Evolutionary conservation across 805 yeast species (phyloP).

Genomic region (Kockiozyma suomiensis): DNA sequence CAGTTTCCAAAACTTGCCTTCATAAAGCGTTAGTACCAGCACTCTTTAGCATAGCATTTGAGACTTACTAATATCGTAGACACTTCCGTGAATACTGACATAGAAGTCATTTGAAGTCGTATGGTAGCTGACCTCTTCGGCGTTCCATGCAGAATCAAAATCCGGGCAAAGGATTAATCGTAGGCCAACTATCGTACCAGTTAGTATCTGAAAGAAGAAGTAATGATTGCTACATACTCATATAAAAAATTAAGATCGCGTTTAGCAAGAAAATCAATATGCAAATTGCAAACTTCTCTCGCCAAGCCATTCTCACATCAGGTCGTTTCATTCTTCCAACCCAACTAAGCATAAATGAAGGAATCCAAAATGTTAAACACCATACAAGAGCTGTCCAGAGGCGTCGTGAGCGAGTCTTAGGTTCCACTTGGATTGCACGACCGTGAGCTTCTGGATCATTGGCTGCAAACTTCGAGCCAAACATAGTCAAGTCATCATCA

Average conservation of each 20-base stretch:
- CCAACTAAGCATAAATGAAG: conserved; percentile 42
- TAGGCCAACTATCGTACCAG: conserved; percentile 37
- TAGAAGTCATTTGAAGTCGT: conserved; percentile 45
- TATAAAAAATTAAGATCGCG: conserved; percentile 47
- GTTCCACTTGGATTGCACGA: conserved; percentile 40
- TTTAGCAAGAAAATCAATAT: conserved; percentile 44
- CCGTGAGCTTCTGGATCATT: conserved; percentile 43
- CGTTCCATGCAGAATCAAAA: conserved; percentile 48
- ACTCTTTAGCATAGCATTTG: background rate
- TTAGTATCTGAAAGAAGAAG: conserved; percentile 4
- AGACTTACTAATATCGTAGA: conserved; percentile 45
- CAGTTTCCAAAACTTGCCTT: conserved; percentile 41
- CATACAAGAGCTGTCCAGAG: conserved; percentile 47
- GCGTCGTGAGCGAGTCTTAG: conserved; percentile 40
- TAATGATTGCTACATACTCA: too few relatives aligned
- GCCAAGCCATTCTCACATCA: conserved; percentile 49
- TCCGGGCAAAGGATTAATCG: conserved; percentile 47
- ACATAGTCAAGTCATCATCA: conserved; percentile 28
- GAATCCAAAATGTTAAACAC: conserved; percentile 49
- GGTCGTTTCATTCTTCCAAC: conserved; percentile 46
- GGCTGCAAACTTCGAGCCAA: conserved; percentile 32
- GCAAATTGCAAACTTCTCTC: conserved; percentile 47
- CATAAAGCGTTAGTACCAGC: background rate
- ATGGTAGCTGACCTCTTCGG: conserved; percentile 43
- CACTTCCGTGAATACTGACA: conserved; percentile 47